Evolutionary conservation across 768 basidiomycete genomes (phyloP), one percentile per base, ranked within the genome.

Genomic region (Auricularia sp.): DNA sequence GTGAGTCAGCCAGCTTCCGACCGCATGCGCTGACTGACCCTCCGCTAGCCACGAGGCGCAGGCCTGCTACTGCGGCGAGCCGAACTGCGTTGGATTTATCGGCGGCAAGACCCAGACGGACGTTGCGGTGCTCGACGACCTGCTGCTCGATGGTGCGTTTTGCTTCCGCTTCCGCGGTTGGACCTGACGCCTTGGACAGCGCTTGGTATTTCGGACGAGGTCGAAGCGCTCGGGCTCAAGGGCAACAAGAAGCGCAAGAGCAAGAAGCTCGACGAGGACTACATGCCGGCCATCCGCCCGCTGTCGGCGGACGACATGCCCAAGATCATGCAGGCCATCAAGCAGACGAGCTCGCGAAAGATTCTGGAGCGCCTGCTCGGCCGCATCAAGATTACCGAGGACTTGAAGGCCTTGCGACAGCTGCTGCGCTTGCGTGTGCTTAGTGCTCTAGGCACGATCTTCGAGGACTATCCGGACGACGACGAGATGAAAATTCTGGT

Each of bases 91-190:
- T 4, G 97, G 97, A 2, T 92, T 84, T 71, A 93, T 99, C 68
- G 97, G 97, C 66, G 97, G 97, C 29, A 99, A 98, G 77, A 98
- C 95, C 0, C 97, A 99, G 74, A 98, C 97, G 2, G 96, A 98
- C 71, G 82, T 98, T 23, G 91, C 85, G 5, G 86, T 87, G 7
- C 95, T 98, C 87, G 94, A 97, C 72, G 94, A 98, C 71, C 79
- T 98, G 2, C 93, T 91, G 75, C 84, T 98, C 23, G 93, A 98
- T 70, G 95, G 93, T 92, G 70, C 62, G 81, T 66, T 34, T 33
- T 60, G 7, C 64, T 65, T 10, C 51, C 14, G 53, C 14, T 39
- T 8, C 66, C 14, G 21, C 29, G 29, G 29, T 29, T 29, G 29
- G 29, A 29, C 11, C 10, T 8, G 35, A 43, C 66, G 64, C n/a